Evolutionary conservation across 139 green algal species (phyloP).

Genomic region (Chlorella sorokiniana): DNA sequence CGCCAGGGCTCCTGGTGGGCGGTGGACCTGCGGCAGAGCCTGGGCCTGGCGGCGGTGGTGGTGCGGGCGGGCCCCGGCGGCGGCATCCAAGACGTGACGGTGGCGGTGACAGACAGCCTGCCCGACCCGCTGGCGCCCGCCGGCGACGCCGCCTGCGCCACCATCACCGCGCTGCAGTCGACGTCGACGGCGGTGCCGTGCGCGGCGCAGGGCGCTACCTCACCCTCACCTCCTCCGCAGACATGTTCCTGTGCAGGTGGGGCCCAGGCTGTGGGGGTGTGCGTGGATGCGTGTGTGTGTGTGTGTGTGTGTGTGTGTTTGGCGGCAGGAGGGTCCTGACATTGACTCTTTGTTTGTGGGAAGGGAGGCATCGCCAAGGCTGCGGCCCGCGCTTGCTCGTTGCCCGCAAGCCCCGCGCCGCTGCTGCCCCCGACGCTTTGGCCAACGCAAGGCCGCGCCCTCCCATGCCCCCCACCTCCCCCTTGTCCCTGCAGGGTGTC

Average conservation of each 20-base stretch:
- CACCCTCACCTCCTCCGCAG: neutral
- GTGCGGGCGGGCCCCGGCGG: neutral
- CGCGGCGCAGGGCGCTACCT: slow-evolving; percentile 14
- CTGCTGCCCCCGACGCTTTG: neutral
- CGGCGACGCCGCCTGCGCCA: neutral
- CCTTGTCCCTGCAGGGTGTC: slow-evolving; percentile 14
- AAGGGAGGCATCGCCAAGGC: too few relatives aligned
- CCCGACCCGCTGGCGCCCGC: neutral
- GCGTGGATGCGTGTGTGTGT: neutral
- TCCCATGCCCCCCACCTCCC: neutral
- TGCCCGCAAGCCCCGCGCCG: too few relatives aligned
- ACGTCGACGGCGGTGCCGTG: neutral
- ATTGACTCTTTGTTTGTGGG: neutral
- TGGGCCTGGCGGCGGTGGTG: slow-evolving; percentile 13
- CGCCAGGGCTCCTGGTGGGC: neutral
- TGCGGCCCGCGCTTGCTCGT: too few relatives aligned
- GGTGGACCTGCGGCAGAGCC: slow-evolving; percentile 12
- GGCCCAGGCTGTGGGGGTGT: neutral
- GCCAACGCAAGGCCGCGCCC: too few relatives aligned
- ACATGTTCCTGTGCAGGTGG: slow-evolving; percentile 20
- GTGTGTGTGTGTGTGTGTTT: neutral
- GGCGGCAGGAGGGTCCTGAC: too few relatives aligned
- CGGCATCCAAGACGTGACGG: neutral
- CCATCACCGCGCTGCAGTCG: neutral
- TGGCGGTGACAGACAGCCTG: neutral